These are phyloP conservation scores for Nitzschia sp. DNA, from an alignment of 108 stramenopile genomes.

Conservation along the genomic window DNA sequence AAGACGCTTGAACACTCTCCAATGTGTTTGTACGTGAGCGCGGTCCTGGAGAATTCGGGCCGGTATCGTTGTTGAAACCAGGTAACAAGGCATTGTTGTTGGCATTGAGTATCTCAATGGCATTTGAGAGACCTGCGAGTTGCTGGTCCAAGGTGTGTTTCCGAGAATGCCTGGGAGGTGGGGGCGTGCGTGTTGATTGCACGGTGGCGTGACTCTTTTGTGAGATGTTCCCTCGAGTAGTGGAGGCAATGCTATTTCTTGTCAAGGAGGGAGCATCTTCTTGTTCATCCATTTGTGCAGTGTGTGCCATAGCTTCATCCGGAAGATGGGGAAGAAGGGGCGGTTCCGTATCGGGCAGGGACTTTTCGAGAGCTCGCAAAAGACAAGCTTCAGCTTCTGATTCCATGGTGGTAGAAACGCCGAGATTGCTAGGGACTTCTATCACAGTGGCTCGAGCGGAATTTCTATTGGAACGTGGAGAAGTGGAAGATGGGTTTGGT, in stretches of 20 bases:
- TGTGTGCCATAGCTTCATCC: not conserved
- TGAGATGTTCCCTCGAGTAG: no score
- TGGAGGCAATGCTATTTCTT: not conserved
- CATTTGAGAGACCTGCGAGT: not conserved
- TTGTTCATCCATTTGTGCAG: not conserved
- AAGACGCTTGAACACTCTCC: not conserved
- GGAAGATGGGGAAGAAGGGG: not conserved
- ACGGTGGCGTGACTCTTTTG: not conserved
- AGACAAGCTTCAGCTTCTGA: not conserved
- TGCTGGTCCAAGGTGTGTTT: slow-evolving; percentile 4
- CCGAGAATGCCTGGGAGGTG: not conserved
- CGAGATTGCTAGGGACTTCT: not conserved
- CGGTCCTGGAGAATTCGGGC: not conserved
- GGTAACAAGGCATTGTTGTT: not conserved
- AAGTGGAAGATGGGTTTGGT: no score
- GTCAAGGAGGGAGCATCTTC: not conserved
- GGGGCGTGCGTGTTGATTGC: not conserved
- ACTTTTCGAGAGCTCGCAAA: not conserved
- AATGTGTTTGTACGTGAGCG: not conserved
- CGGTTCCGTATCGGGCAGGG: not conserved
- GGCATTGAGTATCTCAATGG: not conserved
- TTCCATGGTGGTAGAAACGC: not conserved
- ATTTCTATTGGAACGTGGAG: no score
- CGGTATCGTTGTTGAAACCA: not conserved
- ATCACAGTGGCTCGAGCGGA: not conserved